Evolutionary conservation across 352 stramenopile species (phyloP), one percentile per base, ranked within the genome.

Genomic region (Globisporangium spiculum): DNA sequence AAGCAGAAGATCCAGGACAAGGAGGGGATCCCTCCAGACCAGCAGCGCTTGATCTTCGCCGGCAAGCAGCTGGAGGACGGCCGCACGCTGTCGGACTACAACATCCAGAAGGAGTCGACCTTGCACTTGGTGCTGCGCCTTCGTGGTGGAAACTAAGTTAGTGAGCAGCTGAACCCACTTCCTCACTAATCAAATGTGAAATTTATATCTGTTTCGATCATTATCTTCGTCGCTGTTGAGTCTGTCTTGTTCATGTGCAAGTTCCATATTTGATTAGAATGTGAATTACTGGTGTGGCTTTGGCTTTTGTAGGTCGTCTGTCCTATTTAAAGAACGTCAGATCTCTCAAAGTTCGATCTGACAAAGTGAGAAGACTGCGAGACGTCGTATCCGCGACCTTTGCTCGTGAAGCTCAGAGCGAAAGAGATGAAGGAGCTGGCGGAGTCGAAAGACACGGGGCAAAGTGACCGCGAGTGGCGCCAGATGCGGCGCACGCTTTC

Each of bases 1-100:
- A 32, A 32, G 32, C 32, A 38, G 32, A 38, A 38, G 32, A 38
- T 38, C 32, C 32, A 38, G 32, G 32, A 38, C 32, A 38, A 38
- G 32, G 32, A 38, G 32, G 32, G 32, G 4, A 38, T 38, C 6
- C 32, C 32, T 38, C 32, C 32, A 38, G 32, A 38, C 32, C 32
- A 98, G 80, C 95, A 99, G 79, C 84, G 96, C 38, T 82, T 98
- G 61, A 99, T 98, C 73, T 98, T 99, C 76, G 94, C 88, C 30
- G 96, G 96, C 20, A 56, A 68, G 63, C 63, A 68, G 63, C 52
- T 68, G 12, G 63, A 68, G 27, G 63, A 68, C 50, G 63, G 63
- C 54, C 63, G 63, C 41, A 68, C 63, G 60, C 44, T 65, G 72
- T 82, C 60, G 46, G 89, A 99, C 84, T 96, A 97, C 80, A 86